These are phyloP conservation scores for Saccharomycopsis javanensis DNA, from an alignment of 805 yeast genomes.

Conservation along the genomic window DNA sequence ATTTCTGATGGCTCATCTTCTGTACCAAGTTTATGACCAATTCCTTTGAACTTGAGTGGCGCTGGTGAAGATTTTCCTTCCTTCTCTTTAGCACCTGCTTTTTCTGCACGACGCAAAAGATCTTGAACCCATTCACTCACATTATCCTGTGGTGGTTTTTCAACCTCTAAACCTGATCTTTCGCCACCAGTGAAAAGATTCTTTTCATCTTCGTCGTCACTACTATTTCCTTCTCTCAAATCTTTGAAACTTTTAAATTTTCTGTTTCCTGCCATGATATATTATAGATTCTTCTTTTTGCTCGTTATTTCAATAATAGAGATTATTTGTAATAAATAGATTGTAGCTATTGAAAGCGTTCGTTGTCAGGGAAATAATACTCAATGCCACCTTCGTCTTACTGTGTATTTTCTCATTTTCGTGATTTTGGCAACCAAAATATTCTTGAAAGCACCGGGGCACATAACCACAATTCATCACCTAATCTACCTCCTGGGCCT, in stretches of 20 bases:
- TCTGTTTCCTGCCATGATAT: neutral
- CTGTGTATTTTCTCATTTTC: too few relatives aligned
- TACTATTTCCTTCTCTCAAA: constrained; percentile 16
- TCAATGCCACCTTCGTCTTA: too few relatives aligned
- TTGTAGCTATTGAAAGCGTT: too few relatives aligned
- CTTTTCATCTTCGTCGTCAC: constrained; percentile 44
- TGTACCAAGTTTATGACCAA: constrained; percentile 34
- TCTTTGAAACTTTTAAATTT: constrained; percentile 7
- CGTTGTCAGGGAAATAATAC: too few relatives aligned
- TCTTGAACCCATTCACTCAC: constrained; percentile 36
- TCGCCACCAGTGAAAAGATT: constrained; percentile 61
- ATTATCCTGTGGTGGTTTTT: constrained; percentile 50
- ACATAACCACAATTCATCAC: neutral
- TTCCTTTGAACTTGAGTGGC: constrained; percentile 26
- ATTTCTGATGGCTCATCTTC: constrained; percentile 27
- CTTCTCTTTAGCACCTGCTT: constrained; percentile 35
- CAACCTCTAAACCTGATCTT: constrained; percentile 71
- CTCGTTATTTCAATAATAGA: too few relatives aligned
- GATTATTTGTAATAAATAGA: too few relatives aligned
- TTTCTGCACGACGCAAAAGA: constrained; percentile 58
- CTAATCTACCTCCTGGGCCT: too few relatives aligned
- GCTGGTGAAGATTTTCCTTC: constrained; percentile 29
- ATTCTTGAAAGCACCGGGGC: too few relatives aligned
- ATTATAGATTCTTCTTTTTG: neutral
- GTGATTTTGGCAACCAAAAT: too few relatives aligned